These are phyloP conservation scores for Talaromyces adpressus DNA, from an alignment of 495 filamentous ascomycete genomes.

Conservation along the genomic window DNA sequence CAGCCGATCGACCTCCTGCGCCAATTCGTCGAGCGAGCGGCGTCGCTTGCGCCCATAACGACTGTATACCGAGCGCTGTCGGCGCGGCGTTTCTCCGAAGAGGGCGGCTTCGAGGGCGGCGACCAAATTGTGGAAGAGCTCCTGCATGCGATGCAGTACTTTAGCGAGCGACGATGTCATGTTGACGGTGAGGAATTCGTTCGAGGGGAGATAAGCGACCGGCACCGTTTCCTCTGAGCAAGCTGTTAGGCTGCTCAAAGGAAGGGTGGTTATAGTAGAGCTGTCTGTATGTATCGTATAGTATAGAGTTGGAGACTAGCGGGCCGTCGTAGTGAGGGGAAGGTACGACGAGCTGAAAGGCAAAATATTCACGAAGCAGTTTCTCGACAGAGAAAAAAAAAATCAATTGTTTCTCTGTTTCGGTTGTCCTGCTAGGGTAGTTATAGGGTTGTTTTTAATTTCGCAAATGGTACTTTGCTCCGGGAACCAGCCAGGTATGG, in stretches of 20 bases:
- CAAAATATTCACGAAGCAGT: neutral
- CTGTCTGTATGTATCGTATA: neutral
- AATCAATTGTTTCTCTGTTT: neutral
- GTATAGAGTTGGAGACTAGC: neutral
- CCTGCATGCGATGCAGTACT: constrained; percentile 42
- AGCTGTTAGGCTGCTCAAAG: constrained; percentile 1
- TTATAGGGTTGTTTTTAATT: neutral
- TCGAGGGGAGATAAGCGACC: neutral
- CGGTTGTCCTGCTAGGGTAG: neutral
- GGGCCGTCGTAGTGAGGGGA: neutral
- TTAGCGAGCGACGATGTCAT: constrained; percentile 38
- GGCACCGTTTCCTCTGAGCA: constrained; percentile 6
- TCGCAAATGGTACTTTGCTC: neutral
- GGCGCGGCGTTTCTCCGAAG: constrained; percentile 29
- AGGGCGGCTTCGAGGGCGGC: constrained; percentile 43
- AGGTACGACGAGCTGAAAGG: neutral
- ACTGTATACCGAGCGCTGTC: constrained; percentile 25
- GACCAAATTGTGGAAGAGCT: constrained; percentile 47
- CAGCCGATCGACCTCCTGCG: constrained; percentile 41
- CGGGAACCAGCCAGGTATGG: constrained; percentile 4
- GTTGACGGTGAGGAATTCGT: constrained; percentile 8
- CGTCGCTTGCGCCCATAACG: constrained; percentile 33
- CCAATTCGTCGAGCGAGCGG: constrained; percentile 43
- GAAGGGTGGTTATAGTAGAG: neutral
- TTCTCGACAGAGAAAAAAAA: neutral